Base-by-base conservation (phyloP, 2,329 filamentous ascomycete genomes). In the Claviceps cyperi region DNA sequence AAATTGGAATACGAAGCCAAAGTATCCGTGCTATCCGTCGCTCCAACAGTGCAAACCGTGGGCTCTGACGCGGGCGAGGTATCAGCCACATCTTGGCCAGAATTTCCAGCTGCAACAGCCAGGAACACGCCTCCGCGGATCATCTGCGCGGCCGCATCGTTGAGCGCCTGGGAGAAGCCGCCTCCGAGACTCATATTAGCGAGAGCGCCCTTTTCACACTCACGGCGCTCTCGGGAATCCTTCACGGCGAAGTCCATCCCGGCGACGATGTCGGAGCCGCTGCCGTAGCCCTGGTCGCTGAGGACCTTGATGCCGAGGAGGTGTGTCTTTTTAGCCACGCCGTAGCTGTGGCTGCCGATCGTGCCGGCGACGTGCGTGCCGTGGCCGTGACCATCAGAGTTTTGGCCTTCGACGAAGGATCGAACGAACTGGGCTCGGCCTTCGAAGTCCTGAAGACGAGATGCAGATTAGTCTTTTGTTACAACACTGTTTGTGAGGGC, bases 181-280 rank as follows among this genome's bases (percentile, higher is more conserved):
- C 75, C 76, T 8, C 76, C 75, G 2, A 80, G 71, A 11, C 73
- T 77, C 75, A 80, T 76, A 66, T 74, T 77, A 56, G 73, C 70
- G 15, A 78, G 74, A 37, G 69, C 64, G 24, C 71, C 70, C 47
- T 64, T 68, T 56, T 64, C 61, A 63, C 70, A 72, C 56, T 54
- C 61, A 51, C 55, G 61, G 51, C 64, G 63, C 2, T 55, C 60
- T 47, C 59, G 46, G 17, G 64, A 56, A 54, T 73, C 69, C 15
- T 56, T 51, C 39, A 63, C 62, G 5, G 70, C 69, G 38, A 62
- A 73, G 59, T 72, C 67, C 54, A 72, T 70, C 48, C 69, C 70
- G 7, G 68, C 68, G 38, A 73, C 65, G 53, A 73, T 66, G 13
- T 2, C 43, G 43, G 43, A 46, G n/a, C 14, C 3, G 28, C 0